Base-by-base conservation (phyloP, 2,329 filamentous ascomycete species). In the Akanthomyces muscarius region DNA sequence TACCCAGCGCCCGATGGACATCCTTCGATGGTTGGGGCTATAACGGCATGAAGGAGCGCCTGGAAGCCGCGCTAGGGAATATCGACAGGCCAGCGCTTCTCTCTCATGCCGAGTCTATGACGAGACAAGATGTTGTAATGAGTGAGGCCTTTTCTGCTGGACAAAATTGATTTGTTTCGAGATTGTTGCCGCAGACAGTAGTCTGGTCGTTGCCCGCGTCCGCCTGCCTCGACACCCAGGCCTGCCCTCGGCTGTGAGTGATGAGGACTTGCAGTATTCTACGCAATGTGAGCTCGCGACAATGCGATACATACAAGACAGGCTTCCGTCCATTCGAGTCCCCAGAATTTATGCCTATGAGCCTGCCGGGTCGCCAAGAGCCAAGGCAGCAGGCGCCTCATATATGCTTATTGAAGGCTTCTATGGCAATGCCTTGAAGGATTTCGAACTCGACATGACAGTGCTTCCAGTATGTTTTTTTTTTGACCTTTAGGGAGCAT, bases 111-210 rank as follows among this genome's bases (percentile, higher is more conserved):
- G 61, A 68, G 60, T 60, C 45, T n/a, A 38, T 69, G 28, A 67
- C 53, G 51, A 62, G 62, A 36, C 68, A 71, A 63, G 70, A 69
- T 45, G 54, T 21, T 21, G 65, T n/a, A 28, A 66, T 72, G 62
- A 72, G 71, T 61, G 53, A 69, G 55, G 68, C 69, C 5, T 72
- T 73, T 59, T 72, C 70, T 1, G 71, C 69, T 5, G 71, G 71
- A 1, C 67, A 73, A 48, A 70, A 70, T 42, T 69, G 67, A 65
- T 68, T 33, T 70, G 66, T 53, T 70, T 72, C 41, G 68, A 71
- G 54, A 48, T 71, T 42, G 41, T 71, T 30, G 67, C 66, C 4
- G 63, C 66, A 38, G 68, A 71, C 23, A 61, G 54, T 5, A 64
- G 56, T 25, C 62, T 70, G 2, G 47, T 71, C 18, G 69, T 71